Evolutionary conservation across 305 asterid genomes (phyloP).

Genomic region (Solanum hybrid): DNA sequence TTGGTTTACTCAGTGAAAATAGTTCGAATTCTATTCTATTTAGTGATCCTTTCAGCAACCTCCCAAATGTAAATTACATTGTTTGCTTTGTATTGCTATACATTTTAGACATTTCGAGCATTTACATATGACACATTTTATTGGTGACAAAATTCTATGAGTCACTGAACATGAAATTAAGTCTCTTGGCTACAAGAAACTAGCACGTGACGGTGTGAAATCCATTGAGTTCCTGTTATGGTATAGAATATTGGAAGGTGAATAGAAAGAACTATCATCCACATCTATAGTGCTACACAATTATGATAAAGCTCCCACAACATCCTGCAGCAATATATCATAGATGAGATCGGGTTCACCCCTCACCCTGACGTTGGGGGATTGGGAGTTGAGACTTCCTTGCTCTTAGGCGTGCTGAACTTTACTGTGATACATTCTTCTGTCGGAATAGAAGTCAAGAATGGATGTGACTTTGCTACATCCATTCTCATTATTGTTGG

Average conservation of each 20-base stretch:
- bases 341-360: neutral
- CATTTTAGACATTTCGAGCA: neutral
- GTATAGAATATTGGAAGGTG: no score
- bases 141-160: neutral
- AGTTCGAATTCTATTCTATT: neutral
- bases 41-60: neutral
- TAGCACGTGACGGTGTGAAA: neutral
- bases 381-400: neutral
- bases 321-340: neutral
- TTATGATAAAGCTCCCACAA: neutral
- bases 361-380: neutral
- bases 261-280: no score
- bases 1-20: neutral
- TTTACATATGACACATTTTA: neutral
- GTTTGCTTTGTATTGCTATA: neutral
- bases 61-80: neutral
- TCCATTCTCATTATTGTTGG: neutral
- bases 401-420: no score
- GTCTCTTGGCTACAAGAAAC: neutral
- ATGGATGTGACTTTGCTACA: neutral
- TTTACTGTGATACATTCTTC: neutral
- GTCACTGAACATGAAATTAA: neutral
- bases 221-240: no score
- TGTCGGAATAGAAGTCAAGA: neutral
- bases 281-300: neutral